These are phyloP conservation scores for Pneumocystis jirovecii DNA, from an alignment of 1,139 yeast species.

Conservation along the genomic window DNA sequence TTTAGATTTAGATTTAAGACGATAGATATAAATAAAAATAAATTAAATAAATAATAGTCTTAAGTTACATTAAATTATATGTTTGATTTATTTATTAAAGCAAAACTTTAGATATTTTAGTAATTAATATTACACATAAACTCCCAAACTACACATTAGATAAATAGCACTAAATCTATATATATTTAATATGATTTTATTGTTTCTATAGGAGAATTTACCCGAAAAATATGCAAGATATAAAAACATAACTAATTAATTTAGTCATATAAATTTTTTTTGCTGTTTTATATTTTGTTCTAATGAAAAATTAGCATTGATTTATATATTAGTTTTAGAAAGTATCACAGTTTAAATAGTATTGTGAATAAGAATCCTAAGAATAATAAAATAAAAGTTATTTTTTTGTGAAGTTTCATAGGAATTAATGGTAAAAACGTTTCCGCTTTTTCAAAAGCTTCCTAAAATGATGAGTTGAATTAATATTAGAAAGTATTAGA, in stretches of 20 bases:
- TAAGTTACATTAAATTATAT: not conserved
- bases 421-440: slow-evolving; percentile 11
- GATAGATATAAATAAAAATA: not conserved
- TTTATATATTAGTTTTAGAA: not conserved
- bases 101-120: not conserved
- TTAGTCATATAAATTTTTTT: slow-evolving; percentile 8
- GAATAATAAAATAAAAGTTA: slow-evolving; percentile 10
- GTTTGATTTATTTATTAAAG: not conserved
- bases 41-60: not conserved
- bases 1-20: not conserved
- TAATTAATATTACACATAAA: slow-evolving; percentile 12
- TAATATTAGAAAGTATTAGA: not conserved
- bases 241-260: slow-evolving; percentile 10
- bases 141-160: slow-evolving; percentile 16
- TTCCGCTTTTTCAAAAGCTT: slow-evolving; percentile 10
- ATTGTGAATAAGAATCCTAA: slow-evolving; percentile 13
- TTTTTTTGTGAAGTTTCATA: slow-evolving; percentile 9
- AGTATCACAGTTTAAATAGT: slow-evolving; percentile 2
- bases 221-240: slow-evolving; percentile 8
- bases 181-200: not conserved
- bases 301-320: not conserved
- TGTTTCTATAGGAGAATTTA: not conserved
- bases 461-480: slow-evolving; percentile 1
- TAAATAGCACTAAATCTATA: slow-evolving; percentile 15
- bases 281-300: slow-evolving; percentile 11